Evolutionary conservation across 352 stramenopile genomes (phyloP), one percentile per base, ranked within the genome.

Genomic region (Pythium pectinolyticum): DNA sequence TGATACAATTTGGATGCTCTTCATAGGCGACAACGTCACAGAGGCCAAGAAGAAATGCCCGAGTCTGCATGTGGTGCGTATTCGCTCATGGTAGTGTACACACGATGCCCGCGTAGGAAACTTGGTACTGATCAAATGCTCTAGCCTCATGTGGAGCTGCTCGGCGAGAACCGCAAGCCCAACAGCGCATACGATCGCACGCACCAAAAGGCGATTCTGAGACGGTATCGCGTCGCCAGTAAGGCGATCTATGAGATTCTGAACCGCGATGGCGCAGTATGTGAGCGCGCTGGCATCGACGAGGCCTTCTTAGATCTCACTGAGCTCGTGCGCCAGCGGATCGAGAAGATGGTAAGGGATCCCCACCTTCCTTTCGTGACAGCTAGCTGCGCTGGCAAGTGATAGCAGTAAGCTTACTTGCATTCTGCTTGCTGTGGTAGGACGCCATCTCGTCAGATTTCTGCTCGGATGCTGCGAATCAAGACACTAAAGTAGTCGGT

Each of bases 241-340:
- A 77, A 84, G 27, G 82, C 85, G 58, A 91, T 93, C 46, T 95
- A 92, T 54, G 68, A 74, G 25, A 74, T 93, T 17, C 50, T 95
- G 11, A 46, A 69, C 31, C 67, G 69, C 27, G 70, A 85, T 46
- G 80, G 80, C 27, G 59, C 78, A 0, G 28, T 88, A 4, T 83
- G 83, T 22, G 84, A 95, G 65, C 88, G 88, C 61, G 86, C 82
- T 12, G 81, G 84, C 57, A 86, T 95, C 48, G 86, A 95, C 54
- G 86, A 95, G 67, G 85, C 82, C 8, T 95, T 89, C 55, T 73
- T 95, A 57, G 86, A 95, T 61, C 62, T 95, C 37, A 90, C 86
- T 4, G 70, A 88, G 15, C 81, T 86, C 52, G 84, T 82, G 27
- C 56, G 69, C 15, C 66, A 85, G 67, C 76, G 78, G 20, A 75